Evolutionary conservation across 768 basidiomycete species (phyloP).

Genomic region (Boletus huronensis): DNA sequence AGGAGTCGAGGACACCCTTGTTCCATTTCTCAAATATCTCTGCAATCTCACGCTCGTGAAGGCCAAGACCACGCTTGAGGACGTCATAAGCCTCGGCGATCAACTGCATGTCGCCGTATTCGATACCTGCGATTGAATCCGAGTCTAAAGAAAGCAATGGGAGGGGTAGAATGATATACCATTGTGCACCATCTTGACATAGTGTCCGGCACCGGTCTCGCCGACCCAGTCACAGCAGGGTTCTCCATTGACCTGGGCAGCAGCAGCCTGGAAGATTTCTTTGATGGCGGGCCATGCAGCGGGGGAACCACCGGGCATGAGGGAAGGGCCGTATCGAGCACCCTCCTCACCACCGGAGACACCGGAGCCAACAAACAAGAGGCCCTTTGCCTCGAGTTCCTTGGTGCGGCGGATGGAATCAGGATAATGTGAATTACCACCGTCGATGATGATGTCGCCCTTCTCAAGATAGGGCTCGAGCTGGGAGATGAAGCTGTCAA

Average conservation of each 20-base stretch:
- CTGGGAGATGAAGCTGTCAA: slow-evolving; percentile 92
- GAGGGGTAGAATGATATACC: slow-evolving; percentile 42
- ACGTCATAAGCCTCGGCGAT: slow-evolving; percentile 99
- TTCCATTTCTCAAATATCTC: slow-evolving; percentile 95
- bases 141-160: slow-evolving; percentile 1
- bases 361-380: slow-evolving; percentile 97
- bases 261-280: slow-evolving; percentile 97
- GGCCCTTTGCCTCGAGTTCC: slow-evolving; percentile 91
- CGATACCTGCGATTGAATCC: slow-evolving; percentile 67
- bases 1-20: slow-evolving; percentile 98
- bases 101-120: slow-evolving; percentile 99
- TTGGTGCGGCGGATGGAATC: slow-evolving; percentile 93
- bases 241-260: slow-evolving; percentile 91
- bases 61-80: slow-evolving; percentile 91
- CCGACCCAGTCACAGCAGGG: slow-evolving; percentile 99
- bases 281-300: slow-evolving; percentile 97
- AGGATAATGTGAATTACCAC: slow-evolving; percentile 99
- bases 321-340: slow-evolving; percentile 92
- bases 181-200: slow-evolving; percentile 99
- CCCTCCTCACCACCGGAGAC: slow-evolving; percentile 99
- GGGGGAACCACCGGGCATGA: slow-evolving; percentile 97
- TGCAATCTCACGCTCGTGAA: slow-evolving; percentile 85
- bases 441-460: slow-evolving; percentile 99
- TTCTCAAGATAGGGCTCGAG: slow-evolving; percentile 86
- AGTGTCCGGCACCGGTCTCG: slow-evolving; percentile 92